Percentiles rank a stretch among this genome's conserved stretches.
phyloP scores from a whole-genome alignment of 352 stramenopile species.

The Phytophthora sojae region DNA sequence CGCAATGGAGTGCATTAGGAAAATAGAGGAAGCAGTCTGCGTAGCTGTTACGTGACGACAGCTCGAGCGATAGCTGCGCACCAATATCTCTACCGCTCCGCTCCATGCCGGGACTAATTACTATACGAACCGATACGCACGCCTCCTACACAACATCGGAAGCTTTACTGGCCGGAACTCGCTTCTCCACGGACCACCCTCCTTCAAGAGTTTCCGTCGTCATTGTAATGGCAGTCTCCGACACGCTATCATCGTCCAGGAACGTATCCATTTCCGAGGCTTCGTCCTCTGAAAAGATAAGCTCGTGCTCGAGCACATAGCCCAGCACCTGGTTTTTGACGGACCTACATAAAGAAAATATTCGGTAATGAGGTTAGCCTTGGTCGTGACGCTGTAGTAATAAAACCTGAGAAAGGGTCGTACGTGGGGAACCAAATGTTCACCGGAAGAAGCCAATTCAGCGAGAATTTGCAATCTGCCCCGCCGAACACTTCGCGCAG shows the following conservation, averaged over 20 bases:
- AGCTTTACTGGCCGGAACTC: constrained; percentile 57
- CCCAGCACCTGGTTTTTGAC: constrained; percentile 86
- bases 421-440: constrained; percentile 90
- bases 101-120: constrained; percentile 22
- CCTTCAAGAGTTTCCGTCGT: constrained; percentile 82
- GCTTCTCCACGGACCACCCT: constrained; percentile 88
- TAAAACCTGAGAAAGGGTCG: constrained; percentile 16
- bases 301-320: constrained; percentile 84
- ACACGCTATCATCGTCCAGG: constrained; percentile 56
- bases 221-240: constrained; percentile 44
- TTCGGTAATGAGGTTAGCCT: constrained; percentile 4
- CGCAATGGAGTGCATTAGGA: constrained; percentile 11
- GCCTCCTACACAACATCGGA: constrained; percentile 59
- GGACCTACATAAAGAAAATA: constrained; percentile 50
- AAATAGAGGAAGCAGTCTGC: neutral
- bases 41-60: neutral
- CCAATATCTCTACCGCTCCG: constrained; percentile 4
- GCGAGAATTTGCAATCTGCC: constrained; percentile 55
- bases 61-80: neutral
- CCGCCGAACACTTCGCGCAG: constrained; percentile 88
- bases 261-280: constrained; percentile 79
- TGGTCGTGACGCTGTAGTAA: neutral
- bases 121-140: constrained; percentile 30
- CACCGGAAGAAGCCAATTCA: constrained; percentile 86
- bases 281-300: constrained; percentile 74